Evolutionary conservation across 805 yeast species (phyloP).

Genomic region (Candida cerambycidarum): DNA sequence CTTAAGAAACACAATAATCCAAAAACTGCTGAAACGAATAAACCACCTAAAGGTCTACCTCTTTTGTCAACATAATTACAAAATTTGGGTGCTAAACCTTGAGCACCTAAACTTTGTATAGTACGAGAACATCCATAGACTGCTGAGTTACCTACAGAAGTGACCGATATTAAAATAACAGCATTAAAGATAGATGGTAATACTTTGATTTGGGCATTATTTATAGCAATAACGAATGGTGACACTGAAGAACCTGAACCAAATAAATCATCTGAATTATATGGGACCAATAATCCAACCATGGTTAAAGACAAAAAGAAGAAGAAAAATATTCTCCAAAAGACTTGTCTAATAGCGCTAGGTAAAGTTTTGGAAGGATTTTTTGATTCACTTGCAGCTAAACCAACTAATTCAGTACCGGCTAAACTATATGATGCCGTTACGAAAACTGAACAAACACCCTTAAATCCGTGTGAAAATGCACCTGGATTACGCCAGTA

Average conservation of each 20-base stretch:
- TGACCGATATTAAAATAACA: constrained; percentile 68
- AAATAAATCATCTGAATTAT: constrained; percentile 46
- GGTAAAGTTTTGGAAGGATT: constrained; percentile 42
- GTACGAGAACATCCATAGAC: constrained; percentile 74
- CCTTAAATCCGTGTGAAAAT: constrained; percentile 39
- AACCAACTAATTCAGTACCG: constrained; percentile 39
- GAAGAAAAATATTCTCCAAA: constrained; percentile 43
- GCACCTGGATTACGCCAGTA: constrained; percentile 35
- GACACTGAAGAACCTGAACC: constrained; percentile 56
- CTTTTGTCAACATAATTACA: constrained; percentile 40
- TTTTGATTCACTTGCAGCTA: constrained; percentile 39
- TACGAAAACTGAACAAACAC: constrained; percentile 37
- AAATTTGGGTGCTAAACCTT: constrained; percentile 62
- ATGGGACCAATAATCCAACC: constrained; percentile 49
- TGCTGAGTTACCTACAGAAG: constrained; percentile 77
- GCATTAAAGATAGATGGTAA: constrained; percentile 74
- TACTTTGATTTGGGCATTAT: constrained; percentile 58
- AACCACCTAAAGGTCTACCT: constrained; percentile 44
- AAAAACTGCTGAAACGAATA: constrained; percentile 29
- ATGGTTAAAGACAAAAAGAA: constrained; percentile 34
- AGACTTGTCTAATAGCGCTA: constrained; percentile 43
- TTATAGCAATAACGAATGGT: constrained; percentile 74
- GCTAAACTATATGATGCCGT: constrained; percentile 39
- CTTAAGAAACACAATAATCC: constrained; percentile 43
- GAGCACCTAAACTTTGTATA: constrained; percentile 64